These are phyloP conservation scores for Mucor indicus DNA, from an alignment of 371 early-diverging fungal species.

Conservation along the genomic window DNA sequence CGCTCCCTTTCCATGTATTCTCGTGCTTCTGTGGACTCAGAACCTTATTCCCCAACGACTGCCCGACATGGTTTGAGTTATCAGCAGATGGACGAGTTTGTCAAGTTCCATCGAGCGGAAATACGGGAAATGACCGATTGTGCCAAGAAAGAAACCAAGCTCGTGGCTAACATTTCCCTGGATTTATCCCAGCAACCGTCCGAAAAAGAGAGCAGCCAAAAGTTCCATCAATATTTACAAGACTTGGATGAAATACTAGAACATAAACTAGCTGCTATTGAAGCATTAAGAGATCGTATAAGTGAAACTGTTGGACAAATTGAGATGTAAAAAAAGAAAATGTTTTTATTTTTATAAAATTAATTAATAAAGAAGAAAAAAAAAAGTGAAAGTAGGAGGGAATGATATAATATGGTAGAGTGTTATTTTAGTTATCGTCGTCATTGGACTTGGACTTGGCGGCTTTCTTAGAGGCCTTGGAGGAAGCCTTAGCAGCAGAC, in stretches of 20 bases:
- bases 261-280: slow-evolving; percentile 48
- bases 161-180: slow-evolving; percentile 72
- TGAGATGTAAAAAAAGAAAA: slow-evolving; percentile 23
- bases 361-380: no score
- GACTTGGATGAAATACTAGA: slow-evolving; percentile 61
- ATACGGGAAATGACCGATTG: slow-evolving; percentile 78
- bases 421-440: no score
- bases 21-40: no score
- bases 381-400: no score
- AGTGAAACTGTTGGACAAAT: slow-evolving; percentile 35
- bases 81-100: slow-evolving; percentile 72
- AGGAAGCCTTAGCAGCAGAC: no score
- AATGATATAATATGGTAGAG: no score
- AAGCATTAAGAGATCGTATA: slow-evolving; percentile 50
- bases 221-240: slow-evolving; percentile 46
- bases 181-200: slow-evolving; percentile 30
- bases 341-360: not conserved
- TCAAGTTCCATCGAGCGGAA: slow-evolving; percentile 77
- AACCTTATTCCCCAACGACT: slow-evolving; percentile 22
- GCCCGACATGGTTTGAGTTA: no score
- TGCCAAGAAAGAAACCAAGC: slow-evolving; percentile 76
- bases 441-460: no score
- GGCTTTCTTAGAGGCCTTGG: no score
- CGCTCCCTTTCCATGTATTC: no score
- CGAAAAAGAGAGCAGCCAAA: slow-evolving; percentile 9